Conservation (phyloP, 768 basidiomycete genomes). For the Amanita fuliginea region DNA sequence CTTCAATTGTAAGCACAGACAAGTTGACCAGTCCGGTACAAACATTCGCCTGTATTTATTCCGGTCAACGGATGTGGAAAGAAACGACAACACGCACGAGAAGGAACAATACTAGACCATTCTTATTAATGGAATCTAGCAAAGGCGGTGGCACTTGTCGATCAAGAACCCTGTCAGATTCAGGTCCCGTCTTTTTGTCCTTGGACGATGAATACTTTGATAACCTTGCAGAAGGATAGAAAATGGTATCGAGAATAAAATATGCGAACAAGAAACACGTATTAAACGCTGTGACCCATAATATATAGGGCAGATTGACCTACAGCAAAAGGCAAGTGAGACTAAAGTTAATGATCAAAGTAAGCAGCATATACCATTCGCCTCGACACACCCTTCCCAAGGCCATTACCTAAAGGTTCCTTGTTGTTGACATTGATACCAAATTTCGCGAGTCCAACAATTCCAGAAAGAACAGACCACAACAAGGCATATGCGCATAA, state of each 20-base stretch:
- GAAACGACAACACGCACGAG: conserved; percentile 38
- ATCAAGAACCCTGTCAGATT: neutral
- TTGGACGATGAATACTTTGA: conserved; percentile 6
- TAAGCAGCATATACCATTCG: conserved; percentile 26
- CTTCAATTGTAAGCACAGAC: conserved; percentile 73
- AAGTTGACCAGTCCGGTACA: conserved; percentile 81
- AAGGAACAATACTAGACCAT: conserved; percentile 73
- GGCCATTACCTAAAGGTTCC: neutral
- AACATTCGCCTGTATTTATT: conserved; percentile 61
- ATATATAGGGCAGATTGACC: conserved; percentile 83
- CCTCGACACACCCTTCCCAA: conserved; percentile 23
- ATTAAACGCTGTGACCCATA: conserved; percentile 89
- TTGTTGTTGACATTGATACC: conserved; percentile 20
- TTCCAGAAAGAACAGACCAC: conserved; percentile 63
- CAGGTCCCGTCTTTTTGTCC: conserved; percentile 9
- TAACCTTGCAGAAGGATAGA: conserved; percentile 40
- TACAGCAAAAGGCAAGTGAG: conserved; percentile 16
- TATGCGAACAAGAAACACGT: conserved; percentile 76
- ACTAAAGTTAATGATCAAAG: neutral
- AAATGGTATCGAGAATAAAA: conserved; percentile 60
- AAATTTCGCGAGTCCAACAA: conserved; percentile 26
- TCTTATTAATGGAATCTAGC: conserved; percentile 74
- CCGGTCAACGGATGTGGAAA: neutral
- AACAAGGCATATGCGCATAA: conserved; percentile 65
- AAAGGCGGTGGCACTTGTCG: conserved; percentile 26